phyloP scores from a whole-genome alignment of 805 yeast species.

The Candida schatavii region DNA sequence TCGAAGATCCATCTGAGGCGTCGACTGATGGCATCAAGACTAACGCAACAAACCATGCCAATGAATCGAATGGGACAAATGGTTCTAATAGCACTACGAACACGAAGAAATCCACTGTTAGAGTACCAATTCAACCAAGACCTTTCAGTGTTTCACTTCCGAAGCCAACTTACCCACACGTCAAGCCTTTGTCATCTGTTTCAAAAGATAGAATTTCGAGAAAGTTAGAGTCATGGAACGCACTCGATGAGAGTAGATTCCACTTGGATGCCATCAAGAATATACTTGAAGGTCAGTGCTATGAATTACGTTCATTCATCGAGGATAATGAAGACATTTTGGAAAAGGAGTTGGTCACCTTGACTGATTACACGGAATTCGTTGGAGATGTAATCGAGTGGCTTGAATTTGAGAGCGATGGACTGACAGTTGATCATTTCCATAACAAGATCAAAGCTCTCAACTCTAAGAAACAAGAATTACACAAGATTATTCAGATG shows the following conservation, averaged over 20 bases:
- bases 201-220: conserved; percentile 44
- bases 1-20: conserved; percentile 5
- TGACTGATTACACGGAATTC: conserved; percentile 15
- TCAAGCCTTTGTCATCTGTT: conserved; percentile 30
- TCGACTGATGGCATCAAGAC: no score
- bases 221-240: conserved; percentile 52
- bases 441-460: conserved; percentile 22
- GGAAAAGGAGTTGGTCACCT: conserved; percentile 36
- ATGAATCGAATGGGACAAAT: no score
- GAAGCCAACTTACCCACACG: conserved; percentile 44
- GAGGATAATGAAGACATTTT: conserved; percentile 49
- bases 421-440: conserved; percentile 34
- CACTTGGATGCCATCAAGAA: conserved; percentile 60
- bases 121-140: conserved; percentile 24
- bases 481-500: conserved; percentile 39
- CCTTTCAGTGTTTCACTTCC: conserved; percentile 32
- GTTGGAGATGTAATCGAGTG: conserved; percentile 62
- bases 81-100: conserved; percentile 16
- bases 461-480: conserved; percentile 13
- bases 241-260: conserved; percentile 53
- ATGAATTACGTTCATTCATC: conserved; percentile 59
- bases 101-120: conserved; percentile 13
- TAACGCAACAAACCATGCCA: no score
- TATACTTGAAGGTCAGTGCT: conserved; percentile 68
- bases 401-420: conserved; percentile 71